These are phyloP conservation scores for Acanthamoeba lenticulata DNA, from an alignment of 208 protist genomes.

Conservation along the genomic window DNA sequence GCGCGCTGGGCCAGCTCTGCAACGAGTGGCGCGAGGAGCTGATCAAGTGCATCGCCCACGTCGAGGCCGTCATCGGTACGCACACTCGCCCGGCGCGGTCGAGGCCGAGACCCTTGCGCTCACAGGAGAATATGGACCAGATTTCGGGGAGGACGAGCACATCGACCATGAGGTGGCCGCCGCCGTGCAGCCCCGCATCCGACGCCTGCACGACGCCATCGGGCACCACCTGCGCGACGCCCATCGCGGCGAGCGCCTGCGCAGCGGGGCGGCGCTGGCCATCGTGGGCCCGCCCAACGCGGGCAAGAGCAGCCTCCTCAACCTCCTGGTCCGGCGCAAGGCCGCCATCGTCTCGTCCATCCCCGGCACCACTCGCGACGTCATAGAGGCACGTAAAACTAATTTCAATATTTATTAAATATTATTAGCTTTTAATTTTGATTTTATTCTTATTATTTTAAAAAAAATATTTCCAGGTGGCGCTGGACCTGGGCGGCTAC, in stretches of 20 bases:
- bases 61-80: constrained; percentile 86
- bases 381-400: too few species aligned
- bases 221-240: constrained; percentile 69
- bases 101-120: background rate
- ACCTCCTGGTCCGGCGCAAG: constrained; percentile 80
- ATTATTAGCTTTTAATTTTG: too few species aligned
- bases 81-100: background rate
- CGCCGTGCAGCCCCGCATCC: constrained; percentile 58
- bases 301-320: constrained; percentile 88
- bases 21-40: constrained; percentile 65
- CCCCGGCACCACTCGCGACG: constrained; percentile 88
- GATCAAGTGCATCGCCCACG: constrained; percentile 80
- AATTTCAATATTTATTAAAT: too few species aligned
- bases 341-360: constrained; percentile 87
- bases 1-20: constrained; percentile 72
- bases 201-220: constrained; percentile 67
- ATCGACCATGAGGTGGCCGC: constrained; percentile 72
- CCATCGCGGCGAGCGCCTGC: constrained; percentile 74
- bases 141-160: constrained; percentile 89
- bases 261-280: constrained; percentile 79
- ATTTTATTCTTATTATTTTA: too few species aligned
- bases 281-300: constrained; percentile 89
- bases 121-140: too few species aligned
- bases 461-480: constrained; percentile 46
- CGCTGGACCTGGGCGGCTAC: constrained; percentile 83